Percentiles rank a stretch among this genome's conserved stretches.
Evolutionary conservation across 306 rosid genomes (phyloP).

Genomic region (Cucumis sativus): DNA sequence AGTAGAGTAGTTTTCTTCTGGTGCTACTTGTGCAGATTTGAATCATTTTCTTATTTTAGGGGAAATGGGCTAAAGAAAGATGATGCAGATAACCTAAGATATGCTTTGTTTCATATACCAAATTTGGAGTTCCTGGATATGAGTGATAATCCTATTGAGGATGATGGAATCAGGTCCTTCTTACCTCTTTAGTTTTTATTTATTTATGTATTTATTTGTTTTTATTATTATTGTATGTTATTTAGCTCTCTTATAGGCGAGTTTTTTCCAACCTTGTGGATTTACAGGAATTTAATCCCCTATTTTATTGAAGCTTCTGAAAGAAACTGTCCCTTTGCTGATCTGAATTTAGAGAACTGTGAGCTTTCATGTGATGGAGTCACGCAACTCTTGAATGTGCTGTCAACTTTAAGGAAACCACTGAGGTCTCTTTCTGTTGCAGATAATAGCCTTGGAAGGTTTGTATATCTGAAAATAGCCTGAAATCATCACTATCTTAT

Average conservation of each 20-base stretch:
- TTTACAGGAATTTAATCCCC: constrained; percentile 60
- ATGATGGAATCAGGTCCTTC: constrained; percentile 67
- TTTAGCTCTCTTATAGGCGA: not conserved
- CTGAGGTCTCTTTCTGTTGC: constrained; percentile 77
- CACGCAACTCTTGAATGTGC: constrained; percentile 33
- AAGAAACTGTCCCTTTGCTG: constrained; percentile 29
- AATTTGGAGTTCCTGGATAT: constrained; percentile 81
- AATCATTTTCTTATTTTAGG: constrained; percentile 28
- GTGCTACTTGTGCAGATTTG: not conserved
- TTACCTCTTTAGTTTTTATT: not conserved
- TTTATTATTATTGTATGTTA: not conserved
- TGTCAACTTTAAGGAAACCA: constrained; percentile 40
- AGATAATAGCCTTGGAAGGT: constrained; percentile 83
- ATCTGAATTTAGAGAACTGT: constrained; percentile 56
- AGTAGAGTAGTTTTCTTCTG: constrained; percentile 10
- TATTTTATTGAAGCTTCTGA: constrained; percentile 41
- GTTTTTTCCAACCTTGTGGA: constrained; percentile 21
- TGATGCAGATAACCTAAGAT: constrained; percentile 46
- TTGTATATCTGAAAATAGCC: constrained; percentile 19
- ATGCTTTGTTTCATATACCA: constrained; percentile 51
- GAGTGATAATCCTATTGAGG: constrained; percentile 69
- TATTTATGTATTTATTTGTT: no score
- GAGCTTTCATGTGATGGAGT: constrained; percentile 58
- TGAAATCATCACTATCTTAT: constrained; percentile 9
- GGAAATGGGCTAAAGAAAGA: constrained; percentile 50